These are phyloP conservation scores for Lignosus rhinocerotis DNA, from an alignment of 1,284 basidiomycete species.

Conservation along the genomic window DNA sequence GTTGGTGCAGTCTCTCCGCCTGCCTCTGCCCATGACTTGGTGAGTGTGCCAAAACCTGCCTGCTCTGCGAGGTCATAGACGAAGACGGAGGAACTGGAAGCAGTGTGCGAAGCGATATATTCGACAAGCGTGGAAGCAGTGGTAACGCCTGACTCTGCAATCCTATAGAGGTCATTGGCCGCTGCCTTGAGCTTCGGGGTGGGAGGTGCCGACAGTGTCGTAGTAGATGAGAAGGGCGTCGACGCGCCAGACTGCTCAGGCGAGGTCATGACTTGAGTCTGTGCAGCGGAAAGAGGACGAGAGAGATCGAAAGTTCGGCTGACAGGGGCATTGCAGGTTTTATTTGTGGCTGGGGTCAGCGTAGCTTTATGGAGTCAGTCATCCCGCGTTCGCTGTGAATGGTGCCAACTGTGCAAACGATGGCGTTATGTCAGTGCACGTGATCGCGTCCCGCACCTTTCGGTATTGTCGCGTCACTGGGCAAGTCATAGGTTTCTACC, in stretches of 20 bases:
- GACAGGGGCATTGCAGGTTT: conserved; percentile 7
- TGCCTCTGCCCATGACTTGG: conserved; percentile 55
- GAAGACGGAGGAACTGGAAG: conserved; percentile 67
- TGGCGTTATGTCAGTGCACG: conserved; percentile 23
- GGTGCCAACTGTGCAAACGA: conserved; percentile 22
- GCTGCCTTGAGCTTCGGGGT: conserved; percentile 31
- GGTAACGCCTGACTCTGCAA: conserved; percentile 32
- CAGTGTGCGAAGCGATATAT: conserved; percentile 55
- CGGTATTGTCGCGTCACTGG: neutral
- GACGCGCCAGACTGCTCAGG: conserved; percentile 27
- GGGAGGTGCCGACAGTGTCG: conserved; percentile 35
- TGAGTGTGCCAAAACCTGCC: conserved; percentile 71
- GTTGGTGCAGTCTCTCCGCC: conserved; percentile 51
- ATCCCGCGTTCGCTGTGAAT: conserved; percentile 4
- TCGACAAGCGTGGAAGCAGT: conserved; percentile 67
- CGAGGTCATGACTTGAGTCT: conserved; percentile 25
- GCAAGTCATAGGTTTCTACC: neutral
- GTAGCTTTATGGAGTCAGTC: neutral
- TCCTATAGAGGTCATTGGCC: conserved; percentile 24
- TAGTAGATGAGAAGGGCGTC: conserved; percentile 34
- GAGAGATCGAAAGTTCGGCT: neutral
- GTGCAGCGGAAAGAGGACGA: conserved; percentile 5
- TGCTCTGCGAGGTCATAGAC: conserved; percentile 82
- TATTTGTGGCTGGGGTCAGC: conserved; percentile 8
- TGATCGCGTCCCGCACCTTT: conserved; percentile 16